Percentiles rank a stretch among this genome's conserved stretches.
phyloP scores from a whole-genome alignment of 2,329 filamentous ascomycete genomes.

The Botrytis porri region DNA sequence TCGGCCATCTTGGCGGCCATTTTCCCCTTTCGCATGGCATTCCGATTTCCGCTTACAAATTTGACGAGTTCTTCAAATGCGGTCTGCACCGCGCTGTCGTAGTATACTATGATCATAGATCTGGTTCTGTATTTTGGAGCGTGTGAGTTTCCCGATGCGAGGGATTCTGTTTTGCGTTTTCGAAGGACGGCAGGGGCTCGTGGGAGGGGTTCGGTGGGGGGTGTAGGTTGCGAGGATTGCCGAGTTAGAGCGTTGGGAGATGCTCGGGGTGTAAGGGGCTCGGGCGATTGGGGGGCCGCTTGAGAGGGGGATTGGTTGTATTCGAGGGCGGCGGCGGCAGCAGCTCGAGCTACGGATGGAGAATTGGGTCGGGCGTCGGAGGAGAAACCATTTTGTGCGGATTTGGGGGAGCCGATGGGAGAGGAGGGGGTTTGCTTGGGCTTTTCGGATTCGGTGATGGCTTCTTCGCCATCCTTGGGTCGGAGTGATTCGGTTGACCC shows the following conservation, averaged over 20 bases:
- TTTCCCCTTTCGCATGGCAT: constrained; percentile 82
- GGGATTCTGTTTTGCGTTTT: constrained; percentile 38
- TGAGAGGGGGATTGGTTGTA: constrained; percentile 20
- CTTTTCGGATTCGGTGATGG: constrained; percentile 25
- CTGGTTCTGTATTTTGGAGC: constrained; percentile 58
- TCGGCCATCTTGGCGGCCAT: constrained; percentile 74
- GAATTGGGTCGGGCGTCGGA: constrained; percentile 23
- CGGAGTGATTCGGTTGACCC: constrained; percentile 39
- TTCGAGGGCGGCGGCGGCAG: constrained; percentile 19
- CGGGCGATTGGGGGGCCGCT: constrained; percentile 15
- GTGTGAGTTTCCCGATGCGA: constrained; percentile 35
- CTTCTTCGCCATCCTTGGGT: constrained; percentile 33
- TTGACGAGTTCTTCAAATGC: constrained; percentile 81
- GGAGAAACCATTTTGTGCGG: constrained; percentile 20
- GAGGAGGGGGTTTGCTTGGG: constrained; percentile 20
- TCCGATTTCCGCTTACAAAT: constrained; percentile 74
- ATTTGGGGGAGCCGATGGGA: constrained; percentile 26
- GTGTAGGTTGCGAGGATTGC: constrained; percentile 29
- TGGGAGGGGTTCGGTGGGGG: constrained; percentile 22
- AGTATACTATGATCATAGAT: constrained; percentile 83
- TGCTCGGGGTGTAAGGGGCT: constrained; percentile 4
- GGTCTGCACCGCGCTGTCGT: constrained; percentile 82
- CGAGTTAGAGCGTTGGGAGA: constrained; percentile 25
- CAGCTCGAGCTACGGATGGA: constrained; percentile 25
- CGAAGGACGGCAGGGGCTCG: constrained; percentile 27